These are phyloP conservation scores for Phlyctochytrium planicorne DNA, from an alignment of 192 early-diverging fungal species.

Conservation along the genomic window DNA sequence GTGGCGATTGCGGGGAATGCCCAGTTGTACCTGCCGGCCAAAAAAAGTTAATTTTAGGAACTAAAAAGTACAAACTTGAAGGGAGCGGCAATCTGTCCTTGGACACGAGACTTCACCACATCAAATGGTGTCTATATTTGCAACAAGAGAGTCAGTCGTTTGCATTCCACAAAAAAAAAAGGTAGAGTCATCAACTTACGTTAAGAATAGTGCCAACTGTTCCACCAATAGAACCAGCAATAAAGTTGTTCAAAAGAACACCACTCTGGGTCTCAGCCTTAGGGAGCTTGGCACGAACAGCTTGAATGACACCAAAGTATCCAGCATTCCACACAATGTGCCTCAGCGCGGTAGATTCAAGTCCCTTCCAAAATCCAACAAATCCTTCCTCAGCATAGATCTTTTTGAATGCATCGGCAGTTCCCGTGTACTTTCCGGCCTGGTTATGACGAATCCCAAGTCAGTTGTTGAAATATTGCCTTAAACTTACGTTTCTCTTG, in stretches of 20 bases:
- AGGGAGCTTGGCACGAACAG: constrained; percentile 70
- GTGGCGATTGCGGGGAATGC: constrained; percentile 72
- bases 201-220: constrained; percentile 91
- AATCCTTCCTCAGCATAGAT: constrained; percentile 79
- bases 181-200: constrained; percentile 26
- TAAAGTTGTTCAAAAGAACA: constrained; percentile 80
- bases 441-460: neutral
- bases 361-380: constrained; percentile 82
- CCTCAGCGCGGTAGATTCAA: constrained; percentile 92
- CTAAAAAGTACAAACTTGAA: too few relatives aligned
- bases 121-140: constrained; percentile 85
- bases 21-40: too few relatives aligned
- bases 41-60: neutral
- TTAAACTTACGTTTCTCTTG: constrained; percentile 68
- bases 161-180: neutral
- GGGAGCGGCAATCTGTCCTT: constrained; percentile 73
- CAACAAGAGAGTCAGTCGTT: neutral
- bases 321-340: constrained; percentile 97
- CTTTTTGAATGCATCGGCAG: constrained; percentile 74
- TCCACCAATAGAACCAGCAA: constrained; percentile 88
- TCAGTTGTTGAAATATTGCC: neutral
- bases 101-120: constrained; percentile 95
- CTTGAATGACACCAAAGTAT: constrained; percentile 77
- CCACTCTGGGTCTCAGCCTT: constrained; percentile 79
- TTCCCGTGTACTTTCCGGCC: constrained; percentile 81